Percentiles rank a stretch among this genome's conserved stretches.
These are phyloP conservation scores for Musa itinerans DNA, from an alignment of 176 grass and related monocot species.

Conservation along the genomic window DNA sequence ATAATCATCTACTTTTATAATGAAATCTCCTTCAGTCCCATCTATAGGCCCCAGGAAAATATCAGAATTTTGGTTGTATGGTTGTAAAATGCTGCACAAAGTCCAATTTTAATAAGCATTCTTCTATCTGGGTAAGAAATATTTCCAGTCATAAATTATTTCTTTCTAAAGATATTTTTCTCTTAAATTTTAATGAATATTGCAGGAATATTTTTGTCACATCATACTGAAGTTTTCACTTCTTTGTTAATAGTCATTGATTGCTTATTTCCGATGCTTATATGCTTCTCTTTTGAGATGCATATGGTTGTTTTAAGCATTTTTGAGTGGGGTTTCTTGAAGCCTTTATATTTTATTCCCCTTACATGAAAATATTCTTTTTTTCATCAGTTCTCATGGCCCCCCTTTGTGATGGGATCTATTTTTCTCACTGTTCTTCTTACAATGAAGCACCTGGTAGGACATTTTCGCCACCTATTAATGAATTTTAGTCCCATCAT, in stretches of 20 bases:
- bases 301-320: not conserved
- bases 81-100: too few species aligned
- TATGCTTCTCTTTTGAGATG: not conserved
- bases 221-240: not conserved
- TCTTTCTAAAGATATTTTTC: not conserved
- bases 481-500: not conserved
- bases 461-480: not conserved
- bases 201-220: not conserved
- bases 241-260: not conserved
- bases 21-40: too few species aligned
- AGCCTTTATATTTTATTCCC: not conserved
- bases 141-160: too few species aligned
- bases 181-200: not conserved
- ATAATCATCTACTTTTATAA: not conserved
- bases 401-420: conserved; percentile 84
- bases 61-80: too few species aligned
- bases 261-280: not conserved
- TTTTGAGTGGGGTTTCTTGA: not conserved
- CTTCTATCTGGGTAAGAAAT: too few species aligned
- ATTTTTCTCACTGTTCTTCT: conserved; percentile 70
- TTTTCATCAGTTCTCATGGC: conserved; percentile 71
- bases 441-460: conserved; percentile 70
- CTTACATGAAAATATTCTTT: conserved; percentile 19
- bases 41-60: too few species aligned
- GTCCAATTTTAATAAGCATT: too few species aligned